A percentile compares a stretch with the other conserved stretches of the same genome.
These are phyloP conservation scores for Phaseolus coccineus DNA, from an alignment of 331 rosid species.

Conservation along the genomic window DNA sequence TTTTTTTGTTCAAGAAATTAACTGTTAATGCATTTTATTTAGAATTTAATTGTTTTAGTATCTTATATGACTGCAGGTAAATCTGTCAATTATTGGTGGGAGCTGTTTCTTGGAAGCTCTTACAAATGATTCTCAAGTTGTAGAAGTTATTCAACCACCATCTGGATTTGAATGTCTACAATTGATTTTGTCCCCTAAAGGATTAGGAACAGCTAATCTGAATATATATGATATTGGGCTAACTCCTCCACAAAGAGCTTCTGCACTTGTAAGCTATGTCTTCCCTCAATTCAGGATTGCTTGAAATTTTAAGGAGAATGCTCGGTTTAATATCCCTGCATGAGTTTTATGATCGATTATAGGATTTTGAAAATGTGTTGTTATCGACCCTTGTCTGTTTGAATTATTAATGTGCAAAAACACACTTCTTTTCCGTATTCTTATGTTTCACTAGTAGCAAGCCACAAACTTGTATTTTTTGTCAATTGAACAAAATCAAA, in stretches of 20 bases:
- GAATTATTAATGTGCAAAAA: slow-evolving; percentile 9
- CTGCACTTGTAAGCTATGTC: slow-evolving; percentile 70
- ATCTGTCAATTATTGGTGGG: slow-evolving; percentile 85
- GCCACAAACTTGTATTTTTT: slow-evolving; percentile 15
- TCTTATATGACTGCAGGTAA: slow-evolving; percentile 56
- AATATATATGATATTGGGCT: slow-evolving; percentile 83
- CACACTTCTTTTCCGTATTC: slow-evolving; percentile 6
- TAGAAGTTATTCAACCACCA: slow-evolving; percentile 74
- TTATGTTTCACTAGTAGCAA: slow-evolving; percentile 26
- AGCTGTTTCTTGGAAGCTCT: slow-evolving; percentile 91
- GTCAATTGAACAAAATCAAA: background rate
- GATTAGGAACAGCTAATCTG: slow-evolving; percentile 81
- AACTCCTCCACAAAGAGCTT: slow-evolving; percentile 72
- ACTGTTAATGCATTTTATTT: slow-evolving; percentile 25
- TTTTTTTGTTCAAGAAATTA: slow-evolving; percentile 29
- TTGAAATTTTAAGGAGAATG: slow-evolving; percentile 35
- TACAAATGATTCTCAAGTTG: slow-evolving; percentile 80
- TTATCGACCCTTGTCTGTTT: slow-evolving; percentile 15
- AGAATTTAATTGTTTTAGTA: slow-evolving; percentile 21
- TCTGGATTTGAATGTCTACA: slow-evolving; percentile 70
- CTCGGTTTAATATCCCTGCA: slow-evolving; percentile 25
- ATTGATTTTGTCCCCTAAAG: slow-evolving; percentile 76
- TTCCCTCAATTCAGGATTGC: slow-evolving; percentile 34
- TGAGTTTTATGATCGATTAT: slow-evolving; percentile 8
- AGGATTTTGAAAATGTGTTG: slow-evolving; percentile 26